A percentile compares a stretch with the other conserved stretches of the same genome.
Evolutionary conservation across 108 stramenopile species (phyloP).

Genomic region (Fragilariopsis cylindrus): DNA sequence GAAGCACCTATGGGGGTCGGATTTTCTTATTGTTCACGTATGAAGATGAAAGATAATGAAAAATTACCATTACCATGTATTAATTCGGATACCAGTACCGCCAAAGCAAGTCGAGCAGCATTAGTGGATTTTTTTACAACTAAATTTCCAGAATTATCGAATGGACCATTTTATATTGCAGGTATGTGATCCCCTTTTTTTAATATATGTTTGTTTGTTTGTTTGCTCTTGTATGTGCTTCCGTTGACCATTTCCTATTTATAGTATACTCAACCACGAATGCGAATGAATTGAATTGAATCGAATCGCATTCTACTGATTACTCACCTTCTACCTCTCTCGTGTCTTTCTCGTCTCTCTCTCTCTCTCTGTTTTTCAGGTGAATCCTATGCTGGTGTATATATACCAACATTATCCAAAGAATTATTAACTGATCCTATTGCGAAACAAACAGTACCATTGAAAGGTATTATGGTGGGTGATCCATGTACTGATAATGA

Average conservation of each 20-base stretch:
- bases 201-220: no score
- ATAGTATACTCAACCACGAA: no score
- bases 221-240: no score
- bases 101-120: slow-evolving; percentile 64
- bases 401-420: slow-evolving; percentile 85
- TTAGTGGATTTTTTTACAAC: slow-evolving; percentile 55
- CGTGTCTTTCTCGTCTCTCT: no score
- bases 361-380: slow-evolving; percentile 6
- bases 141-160: slow-evolving; percentile 77
- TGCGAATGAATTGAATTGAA: no score
- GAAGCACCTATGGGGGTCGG: slow-evolving; percentile 89
- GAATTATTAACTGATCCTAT: slow-evolving; percentile 49
- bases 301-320: no score
- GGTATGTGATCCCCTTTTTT: slow-evolving; percentile 41
- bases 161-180: slow-evolving; percentile 76
- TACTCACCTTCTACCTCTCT: no score
- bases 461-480: slow-evolving; percentile 65
- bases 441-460: slow-evolving; percentile 19
- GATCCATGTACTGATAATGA: slow-evolving; percentile 73
- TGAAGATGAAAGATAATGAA: slow-evolving; percentile 21
- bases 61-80: slow-evolving; percentile 37
- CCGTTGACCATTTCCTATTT: no score
- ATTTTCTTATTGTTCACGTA: slow-evolving; percentile 43
- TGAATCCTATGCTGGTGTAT: slow-evolving; percentile 85
- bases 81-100: slow-evolving; percentile 78